Conservation (phyloP, 2,329 filamentous ascomycete genomes). For the Mariannaea elegans region DNA sequence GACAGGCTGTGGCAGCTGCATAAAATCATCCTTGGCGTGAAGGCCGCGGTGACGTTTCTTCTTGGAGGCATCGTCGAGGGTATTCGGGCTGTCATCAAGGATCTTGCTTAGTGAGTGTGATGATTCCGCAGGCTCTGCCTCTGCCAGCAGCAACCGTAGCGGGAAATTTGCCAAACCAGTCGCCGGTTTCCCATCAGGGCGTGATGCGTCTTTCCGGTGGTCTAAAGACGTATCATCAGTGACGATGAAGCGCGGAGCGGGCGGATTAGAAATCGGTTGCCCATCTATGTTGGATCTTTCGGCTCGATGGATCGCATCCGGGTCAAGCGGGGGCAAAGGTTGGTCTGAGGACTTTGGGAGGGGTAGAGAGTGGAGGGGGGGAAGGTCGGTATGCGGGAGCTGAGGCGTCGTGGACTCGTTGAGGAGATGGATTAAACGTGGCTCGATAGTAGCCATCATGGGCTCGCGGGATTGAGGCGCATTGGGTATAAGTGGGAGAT, state of each 20-base stretch:
- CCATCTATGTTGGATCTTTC: constrained; percentile 44
- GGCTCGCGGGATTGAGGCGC: constrained; percentile 37
- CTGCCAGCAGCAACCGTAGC: constrained; percentile 52
- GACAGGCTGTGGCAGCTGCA: constrained; percentile 70
- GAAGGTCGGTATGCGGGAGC: constrained; percentile 61
- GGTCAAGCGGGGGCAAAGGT: constrained; percentile 62
- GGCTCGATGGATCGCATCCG: constrained; percentile 54
- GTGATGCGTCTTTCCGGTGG: constrained; percentile 33
- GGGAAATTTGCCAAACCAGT: constrained; percentile 44
- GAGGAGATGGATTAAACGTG: constrained; percentile 71
- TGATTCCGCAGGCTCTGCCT: constrained; percentile 49
- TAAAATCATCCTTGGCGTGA: constrained; percentile 66
- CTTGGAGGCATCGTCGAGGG: constrained; percentile 54
- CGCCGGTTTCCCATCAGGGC: constrained; percentile 37
- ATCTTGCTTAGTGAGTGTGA: constrained; percentile 57
- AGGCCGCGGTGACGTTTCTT: constrained; percentile 64
- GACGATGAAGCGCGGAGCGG: constrained; percentile 28
- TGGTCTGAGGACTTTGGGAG: constrained; percentile 55
- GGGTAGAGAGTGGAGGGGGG: constrained; percentile 60
- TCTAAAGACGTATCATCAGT: constrained; percentile 33
- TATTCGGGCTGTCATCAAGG: constrained; percentile 55
- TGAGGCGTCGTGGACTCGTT: constrained; percentile 64
- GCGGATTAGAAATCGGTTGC: constrained; percentile 23
- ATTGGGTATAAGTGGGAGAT: constrained; percentile 39
- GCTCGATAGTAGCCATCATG: constrained; percentile 74